Percentiles rank a stretch among this genome's conserved stretches.
phyloP scores from a whole-genome alignment of 306 rosid genomes.

The Vigna nakashimae region DNA sequence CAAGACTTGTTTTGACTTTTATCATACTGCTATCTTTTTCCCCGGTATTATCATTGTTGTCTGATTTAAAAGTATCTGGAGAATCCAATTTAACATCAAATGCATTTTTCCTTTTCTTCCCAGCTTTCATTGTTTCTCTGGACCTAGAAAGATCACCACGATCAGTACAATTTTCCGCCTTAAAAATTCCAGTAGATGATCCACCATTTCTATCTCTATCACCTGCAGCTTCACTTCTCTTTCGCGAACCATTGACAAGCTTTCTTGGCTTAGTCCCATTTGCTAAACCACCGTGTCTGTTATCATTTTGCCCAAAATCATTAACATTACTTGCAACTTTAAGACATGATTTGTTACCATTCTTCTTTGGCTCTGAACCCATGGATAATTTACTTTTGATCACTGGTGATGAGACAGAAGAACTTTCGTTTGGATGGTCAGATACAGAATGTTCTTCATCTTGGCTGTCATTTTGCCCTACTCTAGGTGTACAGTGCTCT shows the following conservation, averaged over 20 bases:
- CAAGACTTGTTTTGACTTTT: slow-evolving; percentile 49
- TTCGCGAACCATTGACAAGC: slow-evolving; percentile 59
- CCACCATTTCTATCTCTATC: slow-evolving; percentile 54
- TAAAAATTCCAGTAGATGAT: slow-evolving; percentile 49
- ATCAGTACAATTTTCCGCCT: slow-evolving; percentile 50
- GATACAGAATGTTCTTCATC: slow-evolving; percentile 56
- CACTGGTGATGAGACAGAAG: slow-evolving; percentile 59
- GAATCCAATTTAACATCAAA: slow-evolving; percentile 53
- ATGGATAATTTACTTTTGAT: slow-evolving; percentile 49
- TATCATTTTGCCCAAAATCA: slow-evolving; percentile 50
- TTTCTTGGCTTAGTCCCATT: slow-evolving; percentile 65
- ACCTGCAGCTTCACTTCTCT: slow-evolving; percentile 55
- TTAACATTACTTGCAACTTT: slow-evolving; percentile 48
- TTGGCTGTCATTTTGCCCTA: slow-evolving; percentile 56
- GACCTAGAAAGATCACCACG: slow-evolving; percentile 52
- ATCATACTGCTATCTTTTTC: slow-evolving; percentile 56
- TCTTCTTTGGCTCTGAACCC: slow-evolving; percentile 51
- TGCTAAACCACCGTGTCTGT: slow-evolving; percentile 52
- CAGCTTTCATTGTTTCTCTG: slow-evolving; percentile 57
- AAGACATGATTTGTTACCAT: slow-evolving; percentile 47
- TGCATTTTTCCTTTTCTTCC: slow-evolving; percentile 53
- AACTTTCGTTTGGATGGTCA: slow-evolving; percentile 52
- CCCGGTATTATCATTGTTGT: slow-evolving; percentile 50
- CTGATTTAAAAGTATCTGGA: slow-evolving; percentile 53
- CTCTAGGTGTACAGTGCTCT: slow-evolving; percentile 65